These are phyloP conservation scores for Mycocentrospora acerina DNA, from an alignment of 2,329 filamentous ascomycete genomes.

Conservation along the genomic window DNA sequence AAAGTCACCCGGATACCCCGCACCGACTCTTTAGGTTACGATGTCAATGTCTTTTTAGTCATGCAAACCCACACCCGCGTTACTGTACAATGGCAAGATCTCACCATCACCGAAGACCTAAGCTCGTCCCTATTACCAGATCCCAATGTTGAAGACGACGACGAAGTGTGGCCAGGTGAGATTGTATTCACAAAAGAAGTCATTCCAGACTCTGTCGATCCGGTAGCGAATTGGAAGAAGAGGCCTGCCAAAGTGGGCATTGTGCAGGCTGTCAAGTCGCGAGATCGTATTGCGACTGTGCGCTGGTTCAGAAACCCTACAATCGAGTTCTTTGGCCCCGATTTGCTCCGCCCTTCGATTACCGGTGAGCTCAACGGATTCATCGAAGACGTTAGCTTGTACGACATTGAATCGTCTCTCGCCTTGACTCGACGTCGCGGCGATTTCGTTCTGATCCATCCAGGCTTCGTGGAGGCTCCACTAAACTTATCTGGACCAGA, in stretches of 20 bases:
- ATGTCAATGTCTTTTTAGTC: slow-evolving; percentile 60
- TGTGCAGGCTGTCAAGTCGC: slow-evolving; percentile 57
- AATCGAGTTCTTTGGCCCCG: slow-evolving; percentile 34
- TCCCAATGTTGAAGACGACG: slow-evolving; percentile 55
- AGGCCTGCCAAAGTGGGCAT: slow-evolving; percentile 56
- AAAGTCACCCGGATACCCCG: slow-evolving; percentile 49
- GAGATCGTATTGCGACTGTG: slow-evolving; percentile 58
- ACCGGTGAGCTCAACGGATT: slow-evolving; percentile 46
- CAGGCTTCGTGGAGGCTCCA: slow-evolving; percentile 13
- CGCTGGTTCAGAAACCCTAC: slow-evolving; percentile 52
- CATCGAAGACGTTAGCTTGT: slow-evolving; percentile 58
- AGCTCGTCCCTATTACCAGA: slow-evolving; percentile 53
- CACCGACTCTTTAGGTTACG: slow-evolving; percentile 55
- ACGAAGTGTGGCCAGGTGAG: slow-evolving; percentile 60
- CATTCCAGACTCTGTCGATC: slow-evolving; percentile 8
- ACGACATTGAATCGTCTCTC: slow-evolving; percentile 57
- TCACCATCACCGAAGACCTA: slow-evolving; percentile 50
- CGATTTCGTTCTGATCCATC: slow-evolving; percentile 56
- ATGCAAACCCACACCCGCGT: slow-evolving; percentile 52
- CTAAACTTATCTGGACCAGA: slow-evolving; percentile 33
- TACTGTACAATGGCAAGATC: slow-evolving; percentile 61
- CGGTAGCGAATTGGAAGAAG: slow-evolving; percentile 33
- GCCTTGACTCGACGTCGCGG: slow-evolving; percentile 52
- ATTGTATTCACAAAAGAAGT: slow-evolving; percentile 52
- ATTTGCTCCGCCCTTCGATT: slow-evolving; percentile 46